Evolutionary conservation across 371 early-diverging fungal species (phyloP).

Genomic region (Mucor indicus): DNA sequence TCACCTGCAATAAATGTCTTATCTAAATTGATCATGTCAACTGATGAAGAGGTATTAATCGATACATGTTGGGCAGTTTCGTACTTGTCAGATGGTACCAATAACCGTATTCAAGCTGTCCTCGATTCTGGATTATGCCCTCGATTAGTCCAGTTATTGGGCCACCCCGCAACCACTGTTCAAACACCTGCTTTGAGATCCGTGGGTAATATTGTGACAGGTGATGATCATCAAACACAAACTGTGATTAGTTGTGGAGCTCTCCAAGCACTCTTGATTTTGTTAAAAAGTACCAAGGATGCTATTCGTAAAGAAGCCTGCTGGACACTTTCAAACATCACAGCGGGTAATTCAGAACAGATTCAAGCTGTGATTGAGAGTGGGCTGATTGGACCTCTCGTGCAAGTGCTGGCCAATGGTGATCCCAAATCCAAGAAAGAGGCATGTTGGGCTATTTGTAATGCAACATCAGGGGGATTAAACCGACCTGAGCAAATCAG

Average conservation of each 20-base stretch:
- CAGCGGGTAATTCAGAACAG: conserved; percentile 94
- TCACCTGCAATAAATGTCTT: conserved; percentile 83
- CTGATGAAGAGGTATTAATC: conserved; percentile 95
- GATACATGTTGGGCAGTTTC: conserved; percentile 99
- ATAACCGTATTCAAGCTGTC: conserved; percentile 96
- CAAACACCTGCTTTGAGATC: conserved; percentile 98
- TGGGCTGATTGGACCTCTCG: conserved; percentile 87
- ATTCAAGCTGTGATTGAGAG: conserved; percentile 94
- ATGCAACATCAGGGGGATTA: conserved; percentile 85
- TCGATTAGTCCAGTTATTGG: conserved; percentile 88
- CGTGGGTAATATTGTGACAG: conserved; percentile 99
- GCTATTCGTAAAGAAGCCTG: conserved; percentile 98
- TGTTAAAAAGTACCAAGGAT: conserved; percentile 86
- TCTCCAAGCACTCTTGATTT: conserved; percentile 72
- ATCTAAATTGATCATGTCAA: conserved; percentile 81
- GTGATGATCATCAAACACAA: conserved; percentile 97
- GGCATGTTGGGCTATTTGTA: conserved; percentile 96
- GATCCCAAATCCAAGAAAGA: conserved; percentile 44
- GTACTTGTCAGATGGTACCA: conserved; percentile 95
- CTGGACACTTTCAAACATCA: conserved; percentile 99
- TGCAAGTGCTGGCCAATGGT: conserved; percentile 78
- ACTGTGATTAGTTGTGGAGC: conserved; percentile 88
- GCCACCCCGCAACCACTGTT: conserved; percentile 81
- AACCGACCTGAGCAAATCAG: conserved; percentile 72
- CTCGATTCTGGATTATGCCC: conserved; percentile 89